phyloP scores from a whole-genome alignment of 1,284 basidiomycete species.

The Ceratobasidium sp. region DNA sequence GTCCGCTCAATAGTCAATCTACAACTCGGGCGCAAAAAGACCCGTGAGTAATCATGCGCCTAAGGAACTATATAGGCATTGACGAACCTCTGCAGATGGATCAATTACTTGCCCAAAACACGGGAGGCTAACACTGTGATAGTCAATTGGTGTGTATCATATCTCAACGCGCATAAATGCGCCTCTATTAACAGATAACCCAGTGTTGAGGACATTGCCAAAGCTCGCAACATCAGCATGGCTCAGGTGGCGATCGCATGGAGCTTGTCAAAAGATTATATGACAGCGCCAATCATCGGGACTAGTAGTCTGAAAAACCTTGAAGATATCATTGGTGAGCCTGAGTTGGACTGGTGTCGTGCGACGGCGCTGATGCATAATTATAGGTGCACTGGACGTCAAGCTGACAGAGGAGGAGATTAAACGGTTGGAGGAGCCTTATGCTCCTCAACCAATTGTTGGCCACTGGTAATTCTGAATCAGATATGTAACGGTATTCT shows the following conservation, averaged over 20 bases:
- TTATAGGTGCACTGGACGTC: constrained; percentile 38
- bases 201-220: constrained; percentile 49
- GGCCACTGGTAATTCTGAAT: constrained; percentile 15
- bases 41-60: constrained; percentile 3
- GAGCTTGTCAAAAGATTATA: constrained; percentile 33
- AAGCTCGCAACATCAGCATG: constrained; percentile 50
- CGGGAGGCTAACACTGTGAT: constrained; percentile 46
- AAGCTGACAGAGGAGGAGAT: constrained; percentile 46
- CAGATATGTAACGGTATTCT: too few relatives aligned
- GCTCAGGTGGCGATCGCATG: constrained; percentile 28
- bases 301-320: constrained; percentile 42
- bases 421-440: constrained; percentile 39
- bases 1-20: constrained; percentile 14
- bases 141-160: constrained; percentile 50
- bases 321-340: constrained; percentile 43
- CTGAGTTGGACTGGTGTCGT: too few relatives aligned
- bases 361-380: not conserved
- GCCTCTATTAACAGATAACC: too few relatives aligned
- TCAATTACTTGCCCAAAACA: not conserved
- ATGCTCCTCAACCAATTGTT: constrained; percentile 11
- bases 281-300: constrained; percentile 45
- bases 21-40: constrained; percentile 24
- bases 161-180: too few relatives aligned
- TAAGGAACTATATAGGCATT: not conserved
- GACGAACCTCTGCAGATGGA: constrained; percentile 3